Base-by-base conservation (phyloP, 2,329 filamentous ascomycete genomes). In the Diplocarpon rosae region DNA sequence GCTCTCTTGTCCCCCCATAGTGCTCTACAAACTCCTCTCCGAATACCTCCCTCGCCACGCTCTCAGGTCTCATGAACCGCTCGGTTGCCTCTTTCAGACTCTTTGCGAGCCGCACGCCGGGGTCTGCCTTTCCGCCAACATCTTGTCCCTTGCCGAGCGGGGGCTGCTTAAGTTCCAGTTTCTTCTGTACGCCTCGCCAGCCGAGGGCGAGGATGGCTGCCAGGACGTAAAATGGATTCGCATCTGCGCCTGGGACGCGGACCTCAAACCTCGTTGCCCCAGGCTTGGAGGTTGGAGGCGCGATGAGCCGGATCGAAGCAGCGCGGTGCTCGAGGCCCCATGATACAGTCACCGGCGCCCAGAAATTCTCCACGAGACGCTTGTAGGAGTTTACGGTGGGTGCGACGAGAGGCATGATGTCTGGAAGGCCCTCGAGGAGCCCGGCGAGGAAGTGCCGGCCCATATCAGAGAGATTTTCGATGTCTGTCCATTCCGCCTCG, bases 371-470 rank as follows among this genome's bases (percentile, higher is more conserved):
- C 2, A 98, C 92, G 0, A 98, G 75, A 3, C 92, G 82, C 68
- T 98, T 98, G 72, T 98, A 98, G 50, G 86, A 94, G 72, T 98
- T 98, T 60, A 98, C 77, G 1, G 87, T 98, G 0, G 92, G 92
- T 1, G 90, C 92, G 11, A 98, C 72, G 47, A 96, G 71, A 1
- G 92, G 92, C 92, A 98, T 98, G 54, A 96, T 78, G 59, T 95
- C 87, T 2, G 92, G 87, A 3, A 98, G 73, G 12, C 90, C 92
- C 17, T 86, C 82, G 0, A 98, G 73, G 1, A 98, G 66, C 7
- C 92, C 92, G 0, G 92, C 92, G 0, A 98, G 76, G 67, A 98
- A 98, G 55, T 96, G 83, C 10, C 90, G 78, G 1, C 92, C 92
- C 13, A 95, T 65, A 56, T 96, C 89, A 4, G 87, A 95, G 5